Evolutionary conservation across 177 flowering plant genomes (phyloP), one percentile per base, ranked within the genome.

Genomic region (Tripterygium wilfordii): DNA sequence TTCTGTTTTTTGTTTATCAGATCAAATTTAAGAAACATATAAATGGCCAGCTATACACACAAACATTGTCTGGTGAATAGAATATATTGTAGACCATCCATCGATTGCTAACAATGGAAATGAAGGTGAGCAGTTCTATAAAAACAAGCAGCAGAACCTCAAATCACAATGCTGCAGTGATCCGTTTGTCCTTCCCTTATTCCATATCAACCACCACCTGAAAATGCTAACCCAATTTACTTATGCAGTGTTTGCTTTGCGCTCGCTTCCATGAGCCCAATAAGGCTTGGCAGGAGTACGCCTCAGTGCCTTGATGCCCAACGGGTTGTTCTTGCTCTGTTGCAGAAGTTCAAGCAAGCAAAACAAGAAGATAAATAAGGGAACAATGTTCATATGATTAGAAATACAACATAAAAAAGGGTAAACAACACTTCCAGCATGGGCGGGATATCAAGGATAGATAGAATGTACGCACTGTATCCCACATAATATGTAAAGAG

Each of bases 301-400:
- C 70, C 61, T 73, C 75, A 75, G 20, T 48, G 83, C 79, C 76
- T 73, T 82, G 24, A 88, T 82, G 21, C 80, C 77, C 10, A 88
- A 54, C n/a, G 85, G 87, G 59, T 63, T 83, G 66, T 62, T 45
- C 72, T 85, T 76, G 73, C 83, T 80, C 96, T 82, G 85, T 58
- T 50, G 16, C 49, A 63, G 30, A 5, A n/a, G n/a, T 26, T 41
- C 31, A 52, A 20, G 10, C 2, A 19, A 48, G 27, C 28, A n/a
- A 53, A 23, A 23, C 16, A 12, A n/a, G 26, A 10, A 20, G 27
- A 6, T 10, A 40, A 3, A 42, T 12, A 12, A 23, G 4, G 13
- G 10, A 1, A 38, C 12, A n/a, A n/a, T n/a, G n/a, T n/a, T n/a
- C n/a, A n/a, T n/a, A n/a, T n/a, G n/a, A n/a, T n/a, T n/a, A n/a